These are phyloP conservation scores for Thelonectria blattea DNA, from an alignment of 2,329 filamentous ascomycete species.

Conservation along the genomic window DNA sequence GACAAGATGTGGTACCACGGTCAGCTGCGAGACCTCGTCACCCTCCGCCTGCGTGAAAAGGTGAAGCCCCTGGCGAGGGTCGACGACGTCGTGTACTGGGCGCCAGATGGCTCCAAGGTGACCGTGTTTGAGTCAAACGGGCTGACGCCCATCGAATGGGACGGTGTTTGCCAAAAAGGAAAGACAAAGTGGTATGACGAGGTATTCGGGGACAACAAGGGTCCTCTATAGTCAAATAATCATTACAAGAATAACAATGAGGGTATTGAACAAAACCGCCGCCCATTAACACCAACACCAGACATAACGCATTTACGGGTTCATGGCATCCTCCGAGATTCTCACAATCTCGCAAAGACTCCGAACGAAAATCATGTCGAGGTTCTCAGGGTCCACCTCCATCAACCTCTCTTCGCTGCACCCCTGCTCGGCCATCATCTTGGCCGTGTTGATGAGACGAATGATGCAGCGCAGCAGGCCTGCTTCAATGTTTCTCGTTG, in stretches of 20 bases:
- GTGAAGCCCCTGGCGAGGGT: conserved; percentile 32
- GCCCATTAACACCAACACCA: conserved; percentile 14
- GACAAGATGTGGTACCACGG: conserved; percentile 45
- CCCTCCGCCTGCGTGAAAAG: conserved; percentile 30
- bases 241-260: background rate
- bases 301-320: background rate
- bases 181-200: conserved; percentile 41
- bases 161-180: conserved; percentile 42
- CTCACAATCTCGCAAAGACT: conserved; percentile 53
- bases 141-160: conserved; percentile 40
- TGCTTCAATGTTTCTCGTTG: conserved; percentile 53
- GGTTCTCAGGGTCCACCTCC: conserved; percentile 40
- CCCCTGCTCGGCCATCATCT: conserved; percentile 43
- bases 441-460: conserved; percentile 57
- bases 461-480: conserved; percentile 59
- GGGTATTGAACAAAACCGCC: conserved; percentile 36
- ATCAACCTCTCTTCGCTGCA: conserved; percentile 39
- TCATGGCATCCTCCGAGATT: conserved; percentile 42
- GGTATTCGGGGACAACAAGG: conserved; percentile 43
- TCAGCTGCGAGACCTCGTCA: conserved; percentile 40
- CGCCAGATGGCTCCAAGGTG: conserved; percentile 25
- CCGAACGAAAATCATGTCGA: conserved; percentile 47
- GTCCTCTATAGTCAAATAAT: conserved; percentile 31
- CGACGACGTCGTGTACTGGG: conserved; percentile 32
- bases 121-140: conserved; percentile 34